A percentile compares a stretch with the other conserved stretches of the same genome.
phyloP scores from a whole-genome alignment of 495 filamentous ascomycete genomes.

The Aspergillus wentii region DNA sequence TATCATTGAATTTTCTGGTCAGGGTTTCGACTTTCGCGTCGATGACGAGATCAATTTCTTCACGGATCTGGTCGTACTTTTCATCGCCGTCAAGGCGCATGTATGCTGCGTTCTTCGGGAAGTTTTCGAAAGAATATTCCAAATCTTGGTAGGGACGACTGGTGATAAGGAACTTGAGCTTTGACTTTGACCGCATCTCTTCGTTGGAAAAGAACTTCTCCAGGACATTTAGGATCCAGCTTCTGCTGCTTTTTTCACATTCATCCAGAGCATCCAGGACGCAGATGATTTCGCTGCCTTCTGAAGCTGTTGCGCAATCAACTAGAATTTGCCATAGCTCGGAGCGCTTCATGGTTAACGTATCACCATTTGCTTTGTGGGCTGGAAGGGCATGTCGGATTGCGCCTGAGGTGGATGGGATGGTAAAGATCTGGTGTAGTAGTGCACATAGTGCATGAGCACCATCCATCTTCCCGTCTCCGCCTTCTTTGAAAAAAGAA shows the following conservation, averaged over 20 bases:
- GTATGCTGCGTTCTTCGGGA: constrained; percentile 7
- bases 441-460: constrained; percentile 25
- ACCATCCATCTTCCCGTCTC: constrained; percentile 9
- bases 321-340: constrained; percentile 38
- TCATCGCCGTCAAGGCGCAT: constrained; percentile 26
- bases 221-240: too few species aligned
- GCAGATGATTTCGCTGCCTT: constrained; percentile 39
- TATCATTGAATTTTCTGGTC: constrained; percentile 6
- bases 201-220: too few species aligned
- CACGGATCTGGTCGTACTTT: constrained; percentile 20
- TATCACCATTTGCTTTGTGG: constrained; percentile 12
- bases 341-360: constrained; percentile 18
- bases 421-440: constrained; percentile 31
- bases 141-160: constrained; percentile 31
- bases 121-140: constrained; percentile 13
- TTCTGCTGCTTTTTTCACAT: too few species aligned
- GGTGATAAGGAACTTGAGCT: constrained; percentile 32
- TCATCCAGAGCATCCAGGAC: constrained; percentile 41
- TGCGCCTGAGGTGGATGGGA: constrained; percentile 1
- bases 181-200: too few species aligned
- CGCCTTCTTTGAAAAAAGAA: constrained; percentile 40
- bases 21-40: constrained; percentile 19
- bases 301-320: constrained; percentile 10
- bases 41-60: constrained; percentile 37
- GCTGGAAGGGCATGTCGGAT: constrained; percentile 16